A percentile compares a stretch with the other conserved stretches of the same genome.
Evolutionary conservation across 108 stramenopile species (phyloP).

Genomic region (Epithemia pelagica): DNA sequence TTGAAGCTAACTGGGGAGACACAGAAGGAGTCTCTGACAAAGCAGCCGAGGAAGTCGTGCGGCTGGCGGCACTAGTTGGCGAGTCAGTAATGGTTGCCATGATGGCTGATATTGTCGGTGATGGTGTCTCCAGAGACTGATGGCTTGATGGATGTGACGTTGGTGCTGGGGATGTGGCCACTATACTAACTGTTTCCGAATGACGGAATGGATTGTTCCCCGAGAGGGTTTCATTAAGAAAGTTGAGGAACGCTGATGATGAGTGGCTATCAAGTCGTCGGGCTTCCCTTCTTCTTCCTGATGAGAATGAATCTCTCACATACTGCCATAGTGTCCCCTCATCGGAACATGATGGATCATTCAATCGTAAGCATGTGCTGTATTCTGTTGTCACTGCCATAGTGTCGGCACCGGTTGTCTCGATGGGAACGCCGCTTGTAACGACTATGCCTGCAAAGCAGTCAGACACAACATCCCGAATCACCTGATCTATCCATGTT

Average conservation of each 20-base stretch:
- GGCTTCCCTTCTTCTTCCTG: not conserved
- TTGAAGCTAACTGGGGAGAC: too few relatives aligned
- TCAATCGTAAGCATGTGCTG: not conserved
- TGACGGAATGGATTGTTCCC: not conserved
- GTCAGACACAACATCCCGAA: not conserved
- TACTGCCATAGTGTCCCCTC: not conserved
- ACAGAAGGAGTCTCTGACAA: too few relatives aligned
- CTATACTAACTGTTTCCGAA: not conserved
- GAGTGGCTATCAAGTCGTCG: not conserved
- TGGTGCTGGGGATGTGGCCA: not conserved
- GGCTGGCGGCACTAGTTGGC: too few relatives aligned
- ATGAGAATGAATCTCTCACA: not conserved
- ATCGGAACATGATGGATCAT: not conserved
- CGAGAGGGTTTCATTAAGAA: not conserved
- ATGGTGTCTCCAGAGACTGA: too few relatives aligned
- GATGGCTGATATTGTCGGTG: too few relatives aligned
- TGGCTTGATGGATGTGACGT: too few relatives aligned
- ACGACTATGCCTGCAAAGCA: too few relatives aligned
- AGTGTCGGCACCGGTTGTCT: too few relatives aligned
- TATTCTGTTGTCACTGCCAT: not conserved
- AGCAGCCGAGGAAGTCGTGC: too few relatives aligned
- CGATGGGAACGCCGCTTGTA: too few relatives aligned
- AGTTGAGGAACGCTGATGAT: not conserved
- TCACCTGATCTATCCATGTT: not conserved
- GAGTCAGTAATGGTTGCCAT: too few relatives aligned